These are phyloP conservation scores for Colletotrichum shisoi DNA, from an alignment of 2,329 filamentous ascomycete genomes.

Conservation along the genomic window DNA sequence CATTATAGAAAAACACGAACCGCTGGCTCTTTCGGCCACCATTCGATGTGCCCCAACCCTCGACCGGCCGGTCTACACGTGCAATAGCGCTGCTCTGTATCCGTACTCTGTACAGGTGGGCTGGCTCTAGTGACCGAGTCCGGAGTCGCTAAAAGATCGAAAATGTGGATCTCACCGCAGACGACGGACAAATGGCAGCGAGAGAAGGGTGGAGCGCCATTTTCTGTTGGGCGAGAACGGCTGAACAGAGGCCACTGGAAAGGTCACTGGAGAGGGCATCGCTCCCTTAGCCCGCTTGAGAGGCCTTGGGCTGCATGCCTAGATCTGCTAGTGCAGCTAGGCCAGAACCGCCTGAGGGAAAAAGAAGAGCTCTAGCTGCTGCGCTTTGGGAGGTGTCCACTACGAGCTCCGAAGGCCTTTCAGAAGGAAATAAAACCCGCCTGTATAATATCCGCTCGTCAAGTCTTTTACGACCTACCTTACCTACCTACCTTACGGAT, in stretches of 20 bases:
- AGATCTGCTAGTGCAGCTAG: conserved; percentile 32
- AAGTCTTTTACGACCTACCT: background rate
- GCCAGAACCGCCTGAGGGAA: conserved; percentile 5
- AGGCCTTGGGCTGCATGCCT: background rate
- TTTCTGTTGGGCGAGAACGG: conserved; percentile 33
- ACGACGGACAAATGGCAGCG: conserved; percentile 12
- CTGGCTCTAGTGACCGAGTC: conserved; percentile 30
- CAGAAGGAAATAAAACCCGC: conserved; percentile 4
- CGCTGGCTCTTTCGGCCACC: background rate
- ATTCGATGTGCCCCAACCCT: background rate
- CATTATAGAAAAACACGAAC: too few species aligned
- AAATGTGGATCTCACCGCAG: conserved; percentile 32
- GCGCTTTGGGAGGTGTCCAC: conserved; percentile 10
- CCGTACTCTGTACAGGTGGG: background rate
- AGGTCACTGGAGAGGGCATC: background rate
- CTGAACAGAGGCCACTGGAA: conserved; percentile 1
- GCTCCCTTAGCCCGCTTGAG: conserved; percentile 10
- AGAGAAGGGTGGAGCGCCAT: conserved; percentile 15
- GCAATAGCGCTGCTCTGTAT: background rate
- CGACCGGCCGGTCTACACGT: background rate
- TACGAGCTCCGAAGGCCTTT: conserved; percentile 19
- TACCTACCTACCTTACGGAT: too few species aligned
- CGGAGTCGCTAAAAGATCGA: conserved; percentile 15
- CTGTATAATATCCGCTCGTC: conserved; percentile 22
- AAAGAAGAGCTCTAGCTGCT: conserved; percentile 9